Evolutionary conservation across 768 basidiomycete species (phyloP).

Genomic region (Neoboletus subvelutipes): DNA sequence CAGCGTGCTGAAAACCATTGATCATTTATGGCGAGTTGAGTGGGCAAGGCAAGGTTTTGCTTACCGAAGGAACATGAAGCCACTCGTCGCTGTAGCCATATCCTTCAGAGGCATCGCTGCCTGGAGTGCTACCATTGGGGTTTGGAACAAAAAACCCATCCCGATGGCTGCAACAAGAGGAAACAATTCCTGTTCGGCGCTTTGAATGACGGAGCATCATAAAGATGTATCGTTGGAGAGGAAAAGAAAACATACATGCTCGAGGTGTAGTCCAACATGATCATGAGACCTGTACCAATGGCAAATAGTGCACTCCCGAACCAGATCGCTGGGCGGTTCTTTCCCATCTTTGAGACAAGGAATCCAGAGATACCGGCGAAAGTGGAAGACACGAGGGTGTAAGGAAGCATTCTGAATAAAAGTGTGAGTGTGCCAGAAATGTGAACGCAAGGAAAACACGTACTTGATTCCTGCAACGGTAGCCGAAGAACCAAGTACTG

Average conservation of each 20-base stretch:
- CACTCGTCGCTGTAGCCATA: slow-evolving; percentile 76
- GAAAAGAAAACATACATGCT: slow-evolving; percentile 14
- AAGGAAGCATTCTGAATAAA: slow-evolving; percentile 63
- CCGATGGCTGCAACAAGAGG: slow-evolving; percentile 64
- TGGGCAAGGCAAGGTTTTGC: not conserved
- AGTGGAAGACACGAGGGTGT: slow-evolving; percentile 56
- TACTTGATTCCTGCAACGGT: slow-evolving; percentile 67
- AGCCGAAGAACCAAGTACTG: slow-evolving; percentile 66
- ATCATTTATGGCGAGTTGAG: not conserved
- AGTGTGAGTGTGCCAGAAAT: not conserved
- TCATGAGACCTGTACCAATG: slow-evolving; percentile 73
- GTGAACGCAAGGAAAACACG: slow-evolving; percentile 39
- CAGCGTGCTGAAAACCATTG: slow-evolving; percentile 24
- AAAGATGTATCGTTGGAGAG: not conserved
- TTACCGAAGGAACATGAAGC: slow-evolving; percentile 69
- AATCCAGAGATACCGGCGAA: slow-evolving; percentile 58
- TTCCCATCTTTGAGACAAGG: slow-evolving; percentile 54
- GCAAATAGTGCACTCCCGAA: slow-evolving; percentile 55
- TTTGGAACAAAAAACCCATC: slow-evolving; percentile 61
- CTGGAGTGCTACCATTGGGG: slow-evolving; percentile 71
- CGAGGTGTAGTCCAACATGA: slow-evolving; percentile 57
- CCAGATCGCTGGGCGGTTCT: slow-evolving; percentile 65
- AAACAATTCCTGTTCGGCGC: slow-evolving; percentile 60
- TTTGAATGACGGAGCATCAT: slow-evolving; percentile 21
- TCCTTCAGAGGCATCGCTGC: slow-evolving; percentile 82